A percentile compares a stretch with the other conserved stretches of the same genome.
Conservation (phyloP, 2,329 filamentous ascomycete genomes). For the Verruconis gallopava region DNA sequence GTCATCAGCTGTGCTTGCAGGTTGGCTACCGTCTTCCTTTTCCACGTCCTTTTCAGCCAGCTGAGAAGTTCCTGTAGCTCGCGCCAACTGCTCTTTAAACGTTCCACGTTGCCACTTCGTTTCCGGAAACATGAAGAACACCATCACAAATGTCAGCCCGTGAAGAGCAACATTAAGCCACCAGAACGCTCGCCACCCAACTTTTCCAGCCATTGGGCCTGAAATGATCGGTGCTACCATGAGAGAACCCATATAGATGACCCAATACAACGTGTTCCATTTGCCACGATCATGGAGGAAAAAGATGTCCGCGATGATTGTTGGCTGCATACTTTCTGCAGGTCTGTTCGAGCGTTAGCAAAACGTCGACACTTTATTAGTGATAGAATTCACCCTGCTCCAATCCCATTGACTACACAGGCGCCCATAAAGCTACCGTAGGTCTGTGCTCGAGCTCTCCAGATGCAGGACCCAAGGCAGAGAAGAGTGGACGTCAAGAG, state of each 20-base stretch:
- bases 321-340: slow-evolving; percentile 48
- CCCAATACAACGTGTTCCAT: slow-evolving; percentile 50
- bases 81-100: slow-evolving; percentile 17
- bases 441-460: slow-evolving; percentile 43
- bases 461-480: slow-evolving; percentile 41
- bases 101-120: slow-evolving; percentile 44
- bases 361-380: slow-evolving; percentile 21
- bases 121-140: slow-evolving; percentile 50
- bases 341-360: slow-evolving; percentile 51
- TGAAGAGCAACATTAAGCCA: slow-evolving; percentile 46
- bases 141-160: slow-evolving; percentile 35
- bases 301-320: slow-evolving; percentile 51
- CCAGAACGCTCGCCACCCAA: slow-evolving; percentile 51
- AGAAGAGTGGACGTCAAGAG: slow-evolving; percentile 39
- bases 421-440: slow-evolving; percentile 54
- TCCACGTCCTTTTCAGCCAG: slow-evolving; percentile 15
- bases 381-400: background rate
- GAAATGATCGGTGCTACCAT: slow-evolving; percentile 47
- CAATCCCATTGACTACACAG: slow-evolving; percentile 25
- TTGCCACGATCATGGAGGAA: slow-evolving; percentile 53
- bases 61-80: slow-evolving; percentile 4
- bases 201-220: slow-evolving; percentile 45
- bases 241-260: slow-evolving; percentile 47
- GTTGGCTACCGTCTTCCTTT: slow-evolving; percentile 6
- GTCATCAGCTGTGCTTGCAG: slow-evolving; percentile 15